These are phyloP conservation scores for Albugo candida DNA, from an alignment of 352 stramenopile genomes.

Conservation along the genomic window DNA sequence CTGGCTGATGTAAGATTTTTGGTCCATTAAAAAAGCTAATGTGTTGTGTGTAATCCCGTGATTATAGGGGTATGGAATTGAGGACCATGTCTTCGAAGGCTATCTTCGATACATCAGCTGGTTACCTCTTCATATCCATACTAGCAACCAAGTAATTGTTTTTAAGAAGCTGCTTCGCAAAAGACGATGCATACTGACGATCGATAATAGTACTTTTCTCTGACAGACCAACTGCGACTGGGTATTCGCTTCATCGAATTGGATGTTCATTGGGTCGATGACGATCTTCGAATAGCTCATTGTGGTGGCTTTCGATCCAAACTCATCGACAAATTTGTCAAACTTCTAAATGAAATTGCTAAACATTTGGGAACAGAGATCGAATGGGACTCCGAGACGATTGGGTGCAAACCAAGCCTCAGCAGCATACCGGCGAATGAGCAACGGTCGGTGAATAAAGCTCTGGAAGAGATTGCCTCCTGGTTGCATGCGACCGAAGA, in stretches of 20 bases:
- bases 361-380: slow-evolving; percentile 32
- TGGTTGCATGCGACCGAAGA: slow-evolving; percentile 39
- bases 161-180: not conserved
- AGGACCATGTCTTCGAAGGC: slow-evolving; percentile 41
- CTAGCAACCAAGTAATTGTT: slow-evolving; percentile 20
- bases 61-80: slow-evolving; percentile 32
- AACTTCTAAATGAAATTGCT: slow-evolving; percentile 36
- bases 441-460: slow-evolving; percentile 23
- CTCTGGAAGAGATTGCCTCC: slow-evolving; percentile 24
- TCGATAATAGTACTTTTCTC: slow-evolving; percentile 19
- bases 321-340: slow-evolving; percentile 40
- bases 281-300: slow-evolving; percentile 40
- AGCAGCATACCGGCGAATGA: slow-evolving; percentile 42
- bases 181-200: not conserved
- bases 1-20: slow-evolving; percentile 18
- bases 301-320: slow-evolving; percentile 36
- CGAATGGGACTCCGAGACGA: slow-evolving; percentile 45
- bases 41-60: not conserved
- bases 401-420: slow-evolving; percentile 45
- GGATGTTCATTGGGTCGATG: slow-evolving; percentile 49
- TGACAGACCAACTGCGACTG: slow-evolving; percentile 49
- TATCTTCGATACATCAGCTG: slow-evolving; percentile 36
- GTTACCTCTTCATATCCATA: slow-evolving; percentile 30
- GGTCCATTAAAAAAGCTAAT: not conserved
- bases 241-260: slow-evolving; percentile 45